Conservation (phyloP, 2,329 filamentous ascomycete species). For the Metarhizium rileyi region DNA sequence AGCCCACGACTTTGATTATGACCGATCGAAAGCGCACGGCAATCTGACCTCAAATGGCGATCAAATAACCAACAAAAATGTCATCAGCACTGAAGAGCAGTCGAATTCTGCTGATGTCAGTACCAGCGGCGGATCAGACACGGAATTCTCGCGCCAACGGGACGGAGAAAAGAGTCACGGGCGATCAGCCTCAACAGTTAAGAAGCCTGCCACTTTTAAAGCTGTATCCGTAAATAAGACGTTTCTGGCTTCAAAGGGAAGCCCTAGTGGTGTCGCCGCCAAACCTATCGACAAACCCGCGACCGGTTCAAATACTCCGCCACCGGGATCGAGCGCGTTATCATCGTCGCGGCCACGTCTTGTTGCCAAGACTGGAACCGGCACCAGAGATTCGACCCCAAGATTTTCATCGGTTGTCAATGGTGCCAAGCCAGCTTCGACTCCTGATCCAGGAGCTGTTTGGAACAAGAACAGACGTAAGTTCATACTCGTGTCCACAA, state of each 20-base stretch:
- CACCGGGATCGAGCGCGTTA: conserved; percentile 34
- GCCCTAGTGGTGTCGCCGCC: conserved; percentile 31
- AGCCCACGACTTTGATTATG: conserved; percentile 32
- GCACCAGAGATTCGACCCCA: conserved; percentile 41
- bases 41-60: conserved; percentile 28
- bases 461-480: conserved; percentile 86
- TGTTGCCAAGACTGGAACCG: conserved; percentile 63
- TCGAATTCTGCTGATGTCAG: conserved; percentile 57
- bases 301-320: conserved; percentile 36
- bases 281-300: conserved; percentile 43
- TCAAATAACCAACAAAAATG: conserved; percentile 48
- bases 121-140: conserved; percentile 67
- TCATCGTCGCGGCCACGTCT: conserved; percentile 57
- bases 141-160: conserved; percentile 55
- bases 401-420: conserved; percentile 36
- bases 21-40: conserved; percentile 40
- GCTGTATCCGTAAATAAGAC: conserved; percentile 78
- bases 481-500: no score
- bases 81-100: conserved; percentile 47
- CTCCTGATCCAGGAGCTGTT: conserved; percentile 63
- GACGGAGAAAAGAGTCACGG: conserved; percentile 50
- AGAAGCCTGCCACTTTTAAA: conserved; percentile 74
- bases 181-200: conserved; percentile 49
- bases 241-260: conserved; percentile 64
- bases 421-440: conserved; percentile 47